Evolutionary conservation across 2,329 filamentous ascomycete species (phyloP).

Genomic region (Aureobasidium sp.): DNA sequence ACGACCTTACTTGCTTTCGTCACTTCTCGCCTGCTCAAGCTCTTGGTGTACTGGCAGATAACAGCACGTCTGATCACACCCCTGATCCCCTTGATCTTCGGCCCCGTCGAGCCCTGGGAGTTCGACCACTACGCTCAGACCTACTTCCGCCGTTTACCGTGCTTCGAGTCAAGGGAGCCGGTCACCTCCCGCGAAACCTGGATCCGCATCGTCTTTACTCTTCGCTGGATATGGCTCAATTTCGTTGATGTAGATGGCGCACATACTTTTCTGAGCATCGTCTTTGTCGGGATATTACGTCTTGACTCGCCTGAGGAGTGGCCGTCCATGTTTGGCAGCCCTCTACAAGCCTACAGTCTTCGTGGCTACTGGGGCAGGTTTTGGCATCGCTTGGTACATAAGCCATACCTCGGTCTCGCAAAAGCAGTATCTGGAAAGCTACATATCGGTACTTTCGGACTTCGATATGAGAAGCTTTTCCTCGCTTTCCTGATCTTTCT

Average conservation of each 20-base stretch:
- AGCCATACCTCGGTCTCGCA: background rate
- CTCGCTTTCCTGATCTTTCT: background rate
- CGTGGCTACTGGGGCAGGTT: constrained; percentile 17
- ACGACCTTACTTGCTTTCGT: background rate
- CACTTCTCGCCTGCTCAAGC: background rate
- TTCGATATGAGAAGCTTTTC: background rate
- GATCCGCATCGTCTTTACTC: background rate
- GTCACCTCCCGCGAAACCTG: background rate
- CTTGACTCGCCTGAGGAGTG: constrained; percentile 17
- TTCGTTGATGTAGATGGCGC: background rate
- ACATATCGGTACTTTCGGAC: background rate
- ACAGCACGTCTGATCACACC: background rate
- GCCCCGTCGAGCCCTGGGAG: background rate
- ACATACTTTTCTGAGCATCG: background rate
- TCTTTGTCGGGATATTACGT: constrained; percentile 13
- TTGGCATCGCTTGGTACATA: constrained; percentile 14
- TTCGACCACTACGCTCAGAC: background rate
- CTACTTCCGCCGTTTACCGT: background rate
- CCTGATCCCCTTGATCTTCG: background rate
- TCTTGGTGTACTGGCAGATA: background rate
- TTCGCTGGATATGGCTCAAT: background rate
- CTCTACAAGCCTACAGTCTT: constrained; percentile 7
- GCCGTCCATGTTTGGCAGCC: constrained; percentile 16
- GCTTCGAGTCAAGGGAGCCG: background rate
- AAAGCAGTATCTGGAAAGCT: background rate